phyloP scores from a whole-genome alignment of 2,329 filamentous ascomycete species.

The Fusarium secorum region DNA sequence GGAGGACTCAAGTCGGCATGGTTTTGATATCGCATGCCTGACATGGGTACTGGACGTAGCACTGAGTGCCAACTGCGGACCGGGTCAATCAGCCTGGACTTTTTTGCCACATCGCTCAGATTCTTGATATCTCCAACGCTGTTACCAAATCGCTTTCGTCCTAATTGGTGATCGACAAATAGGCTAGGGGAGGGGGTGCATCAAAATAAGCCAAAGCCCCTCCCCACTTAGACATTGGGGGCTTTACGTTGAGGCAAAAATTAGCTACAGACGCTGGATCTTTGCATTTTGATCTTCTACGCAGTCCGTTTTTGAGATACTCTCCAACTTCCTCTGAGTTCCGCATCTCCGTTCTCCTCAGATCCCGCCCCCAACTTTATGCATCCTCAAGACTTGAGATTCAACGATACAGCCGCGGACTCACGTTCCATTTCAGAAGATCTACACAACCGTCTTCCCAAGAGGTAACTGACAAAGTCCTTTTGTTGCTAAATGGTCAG shows the following conservation, averaged over 20 bases:
- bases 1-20: not conserved
- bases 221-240: not conserved
- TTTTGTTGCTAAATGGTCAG: not conserved
- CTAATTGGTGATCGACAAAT: no score
- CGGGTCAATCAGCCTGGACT: rapidly evolving
- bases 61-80: not conserved
- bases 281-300: not conserved
- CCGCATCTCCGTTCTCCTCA: not conserved
- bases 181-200: not conserved
- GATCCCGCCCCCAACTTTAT: not conserved
- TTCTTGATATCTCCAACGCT: not conserved
- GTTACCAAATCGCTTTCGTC: no score
- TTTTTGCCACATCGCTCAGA: not conserved
- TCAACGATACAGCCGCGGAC: not conserved
- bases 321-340: not conserved
- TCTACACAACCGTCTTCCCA: no score
- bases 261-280: not conserved
- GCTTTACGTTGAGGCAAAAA: not conserved
- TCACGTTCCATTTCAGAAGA: not conserved
- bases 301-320: no score
- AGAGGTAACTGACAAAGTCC: rapidly evolving
- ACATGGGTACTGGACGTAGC: not conserved
- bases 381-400: no score
- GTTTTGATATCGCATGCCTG: not conserved
- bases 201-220: no score